Conservation (phyloP, 345 rosid species). For the Psidium guajava region DNA sequence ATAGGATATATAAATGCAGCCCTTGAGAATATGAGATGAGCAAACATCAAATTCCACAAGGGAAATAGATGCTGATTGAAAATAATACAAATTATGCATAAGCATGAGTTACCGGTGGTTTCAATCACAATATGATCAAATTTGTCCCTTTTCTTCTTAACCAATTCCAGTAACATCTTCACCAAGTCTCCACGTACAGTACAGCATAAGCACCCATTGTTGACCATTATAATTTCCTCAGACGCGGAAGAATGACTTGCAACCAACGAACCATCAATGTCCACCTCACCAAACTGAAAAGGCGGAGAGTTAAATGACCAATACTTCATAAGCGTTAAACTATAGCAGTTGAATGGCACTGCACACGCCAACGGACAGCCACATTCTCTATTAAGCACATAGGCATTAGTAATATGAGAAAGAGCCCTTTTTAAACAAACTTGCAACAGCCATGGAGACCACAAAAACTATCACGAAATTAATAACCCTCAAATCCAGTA, state of each 20-base stretch:
- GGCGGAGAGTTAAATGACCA: slow-evolving; percentile 55
- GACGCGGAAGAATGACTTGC: slow-evolving; percentile 60
- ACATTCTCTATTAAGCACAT: neutral
- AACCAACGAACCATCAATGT: slow-evolving; percentile 63
- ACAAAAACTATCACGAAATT: too few species aligned
- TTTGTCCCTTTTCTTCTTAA: slow-evolving; percentile 38
- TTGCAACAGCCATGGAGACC: too few species aligned
- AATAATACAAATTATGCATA: neutral
- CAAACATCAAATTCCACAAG: neutral
- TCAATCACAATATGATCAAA: slow-evolving; percentile 77
- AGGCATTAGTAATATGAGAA: neutral
- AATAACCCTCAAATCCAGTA: too few species aligned
- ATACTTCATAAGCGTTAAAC: slow-evolving; percentile 26
- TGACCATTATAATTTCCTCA: slow-evolving; percentile 57
- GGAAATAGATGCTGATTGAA: neutral
- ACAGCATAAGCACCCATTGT: slow-evolving; percentile 56
- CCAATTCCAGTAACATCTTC: slow-evolving; percentile 68
- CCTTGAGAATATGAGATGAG: neutral
- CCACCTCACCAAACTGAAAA: slow-evolving; percentile 57
- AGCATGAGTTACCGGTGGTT: slow-evolving; percentile 43
- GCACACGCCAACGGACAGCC: slow-evolving; percentile 26
- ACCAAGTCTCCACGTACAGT: slow-evolving; percentile 69
- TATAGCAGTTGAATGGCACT: neutral
- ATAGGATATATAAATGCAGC: neutral
- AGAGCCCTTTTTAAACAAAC: neutral